A percentile compares a stretch with the other conserved stretches of the same genome.
phyloP scores from a whole-genome alignment of 441 rosid species.

The Jatropha podagrica region DNA sequence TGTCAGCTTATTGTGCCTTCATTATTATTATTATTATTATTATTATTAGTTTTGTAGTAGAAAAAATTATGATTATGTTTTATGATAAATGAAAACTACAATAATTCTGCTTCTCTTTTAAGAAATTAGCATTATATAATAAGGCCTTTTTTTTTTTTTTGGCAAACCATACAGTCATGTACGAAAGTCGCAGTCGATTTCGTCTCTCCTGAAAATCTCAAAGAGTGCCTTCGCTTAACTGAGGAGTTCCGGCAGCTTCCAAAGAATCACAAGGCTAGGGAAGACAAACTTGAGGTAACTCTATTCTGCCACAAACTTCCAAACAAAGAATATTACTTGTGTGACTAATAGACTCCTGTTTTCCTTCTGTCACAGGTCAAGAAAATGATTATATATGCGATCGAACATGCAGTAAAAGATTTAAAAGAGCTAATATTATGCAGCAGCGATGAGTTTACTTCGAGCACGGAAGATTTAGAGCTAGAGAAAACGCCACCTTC shows the following conservation, averaged over 20 bases:
- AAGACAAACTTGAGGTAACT: slow-evolving; percentile 89
- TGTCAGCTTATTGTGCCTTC: too few relatives aligned
- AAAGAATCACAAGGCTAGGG: slow-evolving; percentile 67
- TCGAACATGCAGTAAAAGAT: slow-evolving; percentile 48
- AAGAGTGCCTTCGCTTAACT: slow-evolving; percentile 69
- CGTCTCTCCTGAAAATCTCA: slow-evolving; percentile 84
- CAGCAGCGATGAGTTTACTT: too few relatives aligned
- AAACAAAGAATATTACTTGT: neutral
- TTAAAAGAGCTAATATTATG: slow-evolving; percentile 19
- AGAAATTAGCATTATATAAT: neutral
- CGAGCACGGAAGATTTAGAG: too few relatives aligned
- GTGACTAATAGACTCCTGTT: neutral
- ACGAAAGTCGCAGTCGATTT: slow-evolving; percentile 91
- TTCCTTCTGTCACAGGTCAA: slow-evolving; percentile 47
- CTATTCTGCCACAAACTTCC: neutral
- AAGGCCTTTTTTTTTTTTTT: slow-evolving; percentile 15
- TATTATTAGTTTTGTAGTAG: too few relatives aligned
- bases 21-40: too few relatives aligned
- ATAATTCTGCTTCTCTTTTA: too few relatives aligned
- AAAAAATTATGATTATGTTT: neutral
- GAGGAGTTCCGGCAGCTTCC: slow-evolving; percentile 90
- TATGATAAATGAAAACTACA: neutral
- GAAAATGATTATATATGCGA: slow-evolving; percentile 77
- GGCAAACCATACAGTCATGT: slow-evolving; percentile 55
- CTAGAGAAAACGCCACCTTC: too few relatives aligned